Evolutionary conservation across 768 basidiomycete genomes (phyloP).

Genomic region (Gyrodon lividus): DNA sequence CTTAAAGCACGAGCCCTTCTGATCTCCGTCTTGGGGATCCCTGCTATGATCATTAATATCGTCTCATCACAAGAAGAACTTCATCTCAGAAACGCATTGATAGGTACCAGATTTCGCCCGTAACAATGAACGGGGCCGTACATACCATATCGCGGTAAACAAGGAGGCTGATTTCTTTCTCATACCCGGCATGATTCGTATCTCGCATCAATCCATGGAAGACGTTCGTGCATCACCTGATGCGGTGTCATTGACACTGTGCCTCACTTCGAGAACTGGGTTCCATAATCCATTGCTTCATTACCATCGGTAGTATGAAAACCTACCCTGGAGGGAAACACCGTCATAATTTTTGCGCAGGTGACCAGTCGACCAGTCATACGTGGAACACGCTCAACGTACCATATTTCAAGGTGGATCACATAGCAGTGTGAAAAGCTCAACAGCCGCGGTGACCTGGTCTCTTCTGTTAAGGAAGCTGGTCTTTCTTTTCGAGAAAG

Average conservation of each 20-base stretch:
- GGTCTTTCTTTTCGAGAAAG: slow-evolving; percentile 18
- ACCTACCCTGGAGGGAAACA: slow-evolving; percentile 18
- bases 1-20: slow-evolving; percentile 24
- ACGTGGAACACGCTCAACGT: slow-evolving; percentile 6
- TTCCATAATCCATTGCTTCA: slow-evolving; percentile 31
- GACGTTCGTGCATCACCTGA: slow-evolving; percentile 11
- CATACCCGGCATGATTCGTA: neutral
- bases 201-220: slow-evolving; percentile 15
- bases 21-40: slow-evolving; percentile 26
- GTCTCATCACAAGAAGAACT: slow-evolving; percentile 1
- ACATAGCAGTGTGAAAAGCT: slow-evolving; percentile 6
- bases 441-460: slow-evolving; percentile 13
- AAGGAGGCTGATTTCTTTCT: slow-evolving; percentile 7
- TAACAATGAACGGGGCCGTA: slow-evolving; percentile 4
- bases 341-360: slow-evolving; percentile 8
- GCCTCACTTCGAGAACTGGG: slow-evolving; percentile 11
- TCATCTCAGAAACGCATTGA: slow-evolving; percentile 7
- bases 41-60: slow-evolving; percentile 14
- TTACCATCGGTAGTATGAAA: slow-evolving; percentile 26
- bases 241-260: slow-evolving; percentile 1
- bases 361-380: slow-evolving; percentile 10
- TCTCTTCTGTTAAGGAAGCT: slow-evolving; percentile 8
- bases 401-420: slow-evolving; percentile 3
- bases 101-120: slow-evolving; percentile 7
- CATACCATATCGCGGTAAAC: slow-evolving; percentile 21